Percentiles rank a stretch among this genome's conserved stretches.
These are phyloP conservation scores for Apiospora phragmitis DNA, from an alignment of 2,329 filamentous ascomycete genomes.

Conservation along the genomic window DNA sequence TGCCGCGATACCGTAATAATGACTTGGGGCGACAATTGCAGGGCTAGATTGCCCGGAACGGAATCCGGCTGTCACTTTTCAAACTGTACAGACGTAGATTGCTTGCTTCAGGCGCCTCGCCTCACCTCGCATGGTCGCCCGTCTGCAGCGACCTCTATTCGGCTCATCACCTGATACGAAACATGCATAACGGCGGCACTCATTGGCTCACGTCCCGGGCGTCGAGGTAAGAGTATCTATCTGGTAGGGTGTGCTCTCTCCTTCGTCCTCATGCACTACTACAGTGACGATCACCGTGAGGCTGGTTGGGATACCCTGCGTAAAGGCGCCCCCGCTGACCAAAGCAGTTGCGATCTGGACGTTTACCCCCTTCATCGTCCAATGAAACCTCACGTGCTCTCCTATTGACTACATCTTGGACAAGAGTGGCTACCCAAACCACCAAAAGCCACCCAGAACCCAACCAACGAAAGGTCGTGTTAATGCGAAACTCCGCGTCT, in stretches of 20 bases:
- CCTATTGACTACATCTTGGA: conserved; percentile 6
- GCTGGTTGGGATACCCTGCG: neutral
- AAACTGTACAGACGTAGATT: neutral
- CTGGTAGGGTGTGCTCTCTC: neutral
- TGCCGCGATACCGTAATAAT: neutral
- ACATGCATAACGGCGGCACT: neutral
- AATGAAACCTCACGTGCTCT: neutral
- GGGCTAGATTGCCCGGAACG: neutral
- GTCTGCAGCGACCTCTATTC: neutral
- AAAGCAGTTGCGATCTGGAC: neutral
- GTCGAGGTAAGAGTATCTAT: neutral
- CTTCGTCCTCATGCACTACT: neutral
- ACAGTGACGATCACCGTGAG: neutral
- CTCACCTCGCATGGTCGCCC: neutral
- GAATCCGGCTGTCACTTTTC: neutral
- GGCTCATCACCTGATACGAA: neutral
- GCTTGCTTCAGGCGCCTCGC: neutral
- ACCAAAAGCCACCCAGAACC: neutral
- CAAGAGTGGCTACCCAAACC: neutral
- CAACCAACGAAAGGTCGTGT: neutral
- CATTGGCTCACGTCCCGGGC: neutral
- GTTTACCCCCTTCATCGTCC: neutral
- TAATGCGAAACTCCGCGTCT: neutral
- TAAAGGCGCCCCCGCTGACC: neutral
- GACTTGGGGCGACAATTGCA: neutral